These are phyloP conservation scores for Dictyostelium brefeldianum DNA, from an alignment of 78 protist species.

Conservation along the genomic window DNA sequence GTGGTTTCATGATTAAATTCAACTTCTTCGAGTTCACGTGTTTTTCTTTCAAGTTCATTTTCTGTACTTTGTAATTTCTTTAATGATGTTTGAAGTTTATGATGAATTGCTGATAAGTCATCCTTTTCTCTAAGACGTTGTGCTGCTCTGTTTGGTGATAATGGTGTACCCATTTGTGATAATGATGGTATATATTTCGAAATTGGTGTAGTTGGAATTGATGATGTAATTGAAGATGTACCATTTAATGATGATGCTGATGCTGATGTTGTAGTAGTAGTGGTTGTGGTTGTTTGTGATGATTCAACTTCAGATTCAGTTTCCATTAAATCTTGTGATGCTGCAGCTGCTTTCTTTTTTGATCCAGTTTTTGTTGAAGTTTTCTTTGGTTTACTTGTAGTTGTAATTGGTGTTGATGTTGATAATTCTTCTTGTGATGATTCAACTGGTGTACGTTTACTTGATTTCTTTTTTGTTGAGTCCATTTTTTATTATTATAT, in stretches of 20 bases:
- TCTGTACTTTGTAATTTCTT: slow-evolving; percentile 5
- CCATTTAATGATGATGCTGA: not conserved
- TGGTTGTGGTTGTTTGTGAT: not conserved
- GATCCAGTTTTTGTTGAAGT: not conserved
- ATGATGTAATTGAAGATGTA: not conserved
- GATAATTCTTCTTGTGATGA: not conserved
- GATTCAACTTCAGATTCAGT: slow-evolving; percentile 12
- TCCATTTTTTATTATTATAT: slow-evolving; percentile 22
- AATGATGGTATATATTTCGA: not conserved
- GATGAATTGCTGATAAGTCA: slow-evolving; percentile 6
- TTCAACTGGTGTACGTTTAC: not conserved
- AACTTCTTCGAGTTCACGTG: not conserved
- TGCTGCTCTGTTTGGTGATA: slow-evolving; percentile 23
- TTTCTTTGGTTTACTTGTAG: not conserved
- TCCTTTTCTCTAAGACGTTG: slow-evolving; percentile 55
- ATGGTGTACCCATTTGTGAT: slow-evolving; percentile 36
- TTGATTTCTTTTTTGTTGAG: not conserved
- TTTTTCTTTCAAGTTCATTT: slow-evolving; percentile 5
- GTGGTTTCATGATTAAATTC: not conserved
- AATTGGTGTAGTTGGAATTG: slow-evolving; percentile 21
- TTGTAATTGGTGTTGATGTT: not conserved
- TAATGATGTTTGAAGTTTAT: not conserved
- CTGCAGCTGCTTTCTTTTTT: not conserved
- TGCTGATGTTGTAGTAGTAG: not conserved
- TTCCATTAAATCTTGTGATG: not conserved